Conservation (phyloP, 2,329 filamentous ascomycete species). For the Colletotrichum tanaceti region DNA sequence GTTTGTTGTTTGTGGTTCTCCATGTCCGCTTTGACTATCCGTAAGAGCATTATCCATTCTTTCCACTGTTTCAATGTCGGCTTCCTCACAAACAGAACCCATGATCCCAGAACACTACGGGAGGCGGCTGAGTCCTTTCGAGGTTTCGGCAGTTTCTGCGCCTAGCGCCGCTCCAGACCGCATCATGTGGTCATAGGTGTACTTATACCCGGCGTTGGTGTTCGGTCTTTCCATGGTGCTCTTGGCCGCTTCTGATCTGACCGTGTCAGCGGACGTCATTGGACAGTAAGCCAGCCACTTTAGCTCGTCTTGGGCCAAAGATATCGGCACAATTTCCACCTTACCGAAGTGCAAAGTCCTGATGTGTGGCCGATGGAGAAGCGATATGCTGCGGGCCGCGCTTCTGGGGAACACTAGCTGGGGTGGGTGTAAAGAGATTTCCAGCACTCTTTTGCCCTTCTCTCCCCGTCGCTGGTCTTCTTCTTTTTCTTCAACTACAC, state of each 20-base stretch:
- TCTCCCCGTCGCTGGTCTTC: not conserved
- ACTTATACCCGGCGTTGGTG: not conserved
- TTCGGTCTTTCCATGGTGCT: not conserved
- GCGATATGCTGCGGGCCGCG: not conserved
- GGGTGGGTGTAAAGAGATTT: constrained; percentile 7
- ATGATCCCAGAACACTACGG: not conserved
- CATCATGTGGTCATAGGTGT: constrained; percentile 12
- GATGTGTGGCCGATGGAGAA: constrained; percentile 12
- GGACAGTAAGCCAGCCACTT: not conserved
- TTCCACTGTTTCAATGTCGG: not conserved
- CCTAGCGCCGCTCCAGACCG: constrained; percentile 10
- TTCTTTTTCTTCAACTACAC: not conserved
- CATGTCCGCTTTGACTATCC: constrained; percentile 8
- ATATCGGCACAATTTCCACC: constrained; percentile 2
- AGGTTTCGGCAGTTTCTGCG: not conserved
- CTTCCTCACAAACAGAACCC: not conserved
- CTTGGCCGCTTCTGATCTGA: not conserved
- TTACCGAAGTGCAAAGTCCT: constrained; percentile 6
- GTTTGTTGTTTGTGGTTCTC: constrained; percentile 10
- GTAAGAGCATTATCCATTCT: not conserved
- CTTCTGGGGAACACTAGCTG: constrained; percentile 11
- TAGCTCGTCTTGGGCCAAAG: not conserved
- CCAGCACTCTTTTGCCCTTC: not conserved
- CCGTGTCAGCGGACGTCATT: constrained; percentile 13
- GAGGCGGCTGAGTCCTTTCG: not conserved